A percentile compares a stretch with the other conserved stretches of the same genome.
phyloP scores from a whole-genome alignment of 257 asterid genomes.

The Solanum bulbocastanum region DNA sequence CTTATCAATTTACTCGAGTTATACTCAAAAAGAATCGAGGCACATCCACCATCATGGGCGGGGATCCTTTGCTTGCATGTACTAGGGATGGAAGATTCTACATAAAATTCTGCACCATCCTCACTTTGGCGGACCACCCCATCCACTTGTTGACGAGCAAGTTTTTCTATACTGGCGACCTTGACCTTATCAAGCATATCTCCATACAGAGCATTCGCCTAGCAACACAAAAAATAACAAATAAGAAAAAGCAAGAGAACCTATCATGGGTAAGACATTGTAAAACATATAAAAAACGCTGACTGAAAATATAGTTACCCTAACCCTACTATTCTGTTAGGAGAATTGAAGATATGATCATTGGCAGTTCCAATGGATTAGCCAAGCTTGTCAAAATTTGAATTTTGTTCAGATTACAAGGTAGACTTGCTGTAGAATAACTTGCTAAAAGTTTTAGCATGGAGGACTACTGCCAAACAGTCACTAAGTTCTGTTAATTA shows the following conservation, averaged over 20 bases:
- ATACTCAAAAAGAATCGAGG: conserved; percentile 54
- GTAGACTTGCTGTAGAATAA: not conserved
- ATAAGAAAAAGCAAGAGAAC: not conserved
- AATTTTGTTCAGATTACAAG: not conserved
- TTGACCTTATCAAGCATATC: conserved; percentile 50
- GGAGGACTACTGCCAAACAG: not conserved
- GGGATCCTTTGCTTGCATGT: conserved; percentile 76
- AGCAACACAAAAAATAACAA: not conserved
- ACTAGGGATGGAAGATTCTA: conserved; percentile 66
- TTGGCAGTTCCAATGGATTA: not conserved
- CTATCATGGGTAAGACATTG: not conserved
- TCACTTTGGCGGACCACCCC: conserved; percentile 87
- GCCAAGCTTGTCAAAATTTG: not conserved
- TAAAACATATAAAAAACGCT: not conserved
- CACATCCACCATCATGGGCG: conserved; percentile 89
- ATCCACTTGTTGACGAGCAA: conserved; percentile 86
- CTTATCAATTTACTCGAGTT: conserved; percentile 59
- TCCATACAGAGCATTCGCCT: conserved; percentile 79
- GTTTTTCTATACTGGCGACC: conserved; percentile 47
- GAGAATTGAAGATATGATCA: not conserved
- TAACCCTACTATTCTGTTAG: not conserved
- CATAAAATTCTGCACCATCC: conserved; percentile 79
- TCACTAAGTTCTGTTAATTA: not conserved
- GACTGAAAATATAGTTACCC: not conserved
- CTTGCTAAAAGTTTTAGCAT: not conserved